Conservation (phyloP, 75 land plant species). For the Selaginella moellendorffii region DNA sequence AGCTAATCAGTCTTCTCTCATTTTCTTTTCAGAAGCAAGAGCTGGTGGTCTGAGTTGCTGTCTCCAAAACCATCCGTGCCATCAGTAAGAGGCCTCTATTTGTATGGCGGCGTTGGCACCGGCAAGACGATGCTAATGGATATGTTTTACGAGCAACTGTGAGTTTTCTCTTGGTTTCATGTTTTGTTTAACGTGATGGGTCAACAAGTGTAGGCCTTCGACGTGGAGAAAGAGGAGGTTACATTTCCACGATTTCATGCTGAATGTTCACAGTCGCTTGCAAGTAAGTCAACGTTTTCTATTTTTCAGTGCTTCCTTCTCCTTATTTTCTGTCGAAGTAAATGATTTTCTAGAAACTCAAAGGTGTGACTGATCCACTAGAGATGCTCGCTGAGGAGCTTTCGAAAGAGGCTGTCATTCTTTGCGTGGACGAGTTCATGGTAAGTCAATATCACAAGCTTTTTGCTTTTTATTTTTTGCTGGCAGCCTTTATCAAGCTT, state of each 20-base stretch:
- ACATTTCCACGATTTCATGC: constrained; percentile 97
- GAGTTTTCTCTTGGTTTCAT: no score
- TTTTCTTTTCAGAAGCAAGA: constrained; percentile 21
- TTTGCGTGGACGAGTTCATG: constrained; percentile 94
- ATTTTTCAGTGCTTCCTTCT: no score
- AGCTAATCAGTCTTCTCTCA: neutral
- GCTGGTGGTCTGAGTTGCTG: constrained; percentile 75
- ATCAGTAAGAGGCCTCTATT: constrained; percentile 68
- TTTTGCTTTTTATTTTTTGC: neutral
- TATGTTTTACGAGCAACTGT: constrained; percentile 86
- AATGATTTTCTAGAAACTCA: constrained; percentile 61
- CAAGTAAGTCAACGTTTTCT: constrained; percentile 39
- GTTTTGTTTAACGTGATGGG: neutral
- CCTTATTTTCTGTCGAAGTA: neutral
- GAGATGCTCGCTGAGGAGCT: constrained; percentile 81
- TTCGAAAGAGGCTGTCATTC: constrained; percentile 62
- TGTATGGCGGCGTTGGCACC: constrained; percentile 96
- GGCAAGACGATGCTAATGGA: constrained; percentile 99
- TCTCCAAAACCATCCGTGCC: constrained; percentile 27
- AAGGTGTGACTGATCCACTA: constrained; percentile 74
- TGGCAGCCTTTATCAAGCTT: no score
- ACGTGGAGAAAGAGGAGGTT: constrained; percentile 79
- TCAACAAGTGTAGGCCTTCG: constrained; percentile 33
- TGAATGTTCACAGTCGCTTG: constrained; percentile 78
- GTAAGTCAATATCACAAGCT: constrained; percentile 22